Evolutionary conservation across 116 monocot genomes (phyloP).

Genomic region (Trichopus zeylanicus): DNA sequence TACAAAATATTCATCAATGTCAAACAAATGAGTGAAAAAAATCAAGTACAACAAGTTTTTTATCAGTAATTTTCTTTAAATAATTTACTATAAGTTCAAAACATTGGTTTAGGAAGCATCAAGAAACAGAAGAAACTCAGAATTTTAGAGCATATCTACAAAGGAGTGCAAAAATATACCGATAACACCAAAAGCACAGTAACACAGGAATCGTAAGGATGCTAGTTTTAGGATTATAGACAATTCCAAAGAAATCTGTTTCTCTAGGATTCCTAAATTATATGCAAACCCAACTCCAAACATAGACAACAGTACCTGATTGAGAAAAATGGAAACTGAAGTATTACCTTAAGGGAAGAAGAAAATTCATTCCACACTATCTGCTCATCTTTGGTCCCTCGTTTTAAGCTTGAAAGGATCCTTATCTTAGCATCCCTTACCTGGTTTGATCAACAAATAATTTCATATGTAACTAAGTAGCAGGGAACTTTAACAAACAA

Average conservation of each 20-base stretch:
- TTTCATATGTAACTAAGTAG: not conserved
- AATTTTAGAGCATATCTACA: no score
- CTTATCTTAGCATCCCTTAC: conserved; percentile 83
- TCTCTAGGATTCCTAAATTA: not conserved
- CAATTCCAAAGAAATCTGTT: no score
- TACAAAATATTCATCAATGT: conserved; percentile 25
- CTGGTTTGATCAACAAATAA: conserved; percentile 25
- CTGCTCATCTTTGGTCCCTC: conserved; percentile 51
- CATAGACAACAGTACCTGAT: not conserved
- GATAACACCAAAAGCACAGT: no score
- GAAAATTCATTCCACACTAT: conserved; percentile 58
- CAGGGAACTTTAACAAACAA: not conserved
- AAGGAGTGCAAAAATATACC: not conserved
- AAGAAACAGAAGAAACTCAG: no score
- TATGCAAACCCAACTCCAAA: not conserved
- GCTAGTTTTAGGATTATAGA: no score
- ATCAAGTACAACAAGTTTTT: no score
- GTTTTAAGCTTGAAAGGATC: conserved; percentile 62
- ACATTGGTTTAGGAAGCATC: no score
- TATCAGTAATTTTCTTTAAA: no score
- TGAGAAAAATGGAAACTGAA: not conserved
- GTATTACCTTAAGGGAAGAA: conserved; percentile 64
- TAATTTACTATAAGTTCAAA: no score
- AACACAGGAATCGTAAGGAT: no score
- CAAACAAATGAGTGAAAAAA: not conserved